Evolutionary conservation across 2,329 filamentous ascomycete genomes (phyloP).

Genomic region (Sarocladium kiliense): DNA sequence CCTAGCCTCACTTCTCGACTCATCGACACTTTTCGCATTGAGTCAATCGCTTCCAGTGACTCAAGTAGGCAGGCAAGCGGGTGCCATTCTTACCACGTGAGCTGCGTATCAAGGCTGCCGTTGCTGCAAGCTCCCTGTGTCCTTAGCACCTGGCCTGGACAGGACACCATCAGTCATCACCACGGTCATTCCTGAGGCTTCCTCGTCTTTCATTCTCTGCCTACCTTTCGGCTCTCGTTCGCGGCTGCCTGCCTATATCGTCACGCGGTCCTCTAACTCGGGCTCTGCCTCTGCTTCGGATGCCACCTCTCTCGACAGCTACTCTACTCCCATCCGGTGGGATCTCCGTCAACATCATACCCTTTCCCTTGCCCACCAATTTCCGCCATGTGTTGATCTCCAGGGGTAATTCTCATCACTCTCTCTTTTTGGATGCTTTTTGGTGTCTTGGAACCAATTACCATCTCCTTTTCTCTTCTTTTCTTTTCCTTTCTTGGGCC

Average conservation of each 20-base stretch:
- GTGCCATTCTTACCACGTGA: neutral
- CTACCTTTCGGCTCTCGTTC: neutral
- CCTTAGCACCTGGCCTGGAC: neutral
- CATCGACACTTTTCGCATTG: neutral
- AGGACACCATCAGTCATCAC: neutral
- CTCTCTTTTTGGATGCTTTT: constrained; percentile 26
- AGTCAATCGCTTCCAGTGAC: neutral
- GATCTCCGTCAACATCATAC: constrained; percentile 3
- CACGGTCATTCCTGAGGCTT: neutral
- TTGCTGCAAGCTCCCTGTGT: neutral
- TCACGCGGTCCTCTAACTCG: neutral
- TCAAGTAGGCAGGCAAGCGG: neutral
- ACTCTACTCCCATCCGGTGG: neutral
- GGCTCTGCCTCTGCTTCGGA: neutral
- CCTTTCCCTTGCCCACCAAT: neutral
- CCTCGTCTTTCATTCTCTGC: neutral
- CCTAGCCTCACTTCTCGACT: neutral
- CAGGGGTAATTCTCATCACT: neutral
- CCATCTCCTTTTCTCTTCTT: constrained; percentile 17
- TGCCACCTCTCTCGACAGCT: neutral
- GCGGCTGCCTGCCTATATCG: neutral
- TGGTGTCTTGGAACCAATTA: constrained; percentile 38
- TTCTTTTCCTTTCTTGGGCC: constrained; percentile 21
- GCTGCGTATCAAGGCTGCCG: neutral
- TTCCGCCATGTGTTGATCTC: constrained; percentile 2